Evolutionary conservation across 2,329 filamentous ascomycete genomes (phyloP), one percentile per base, ranked within the genome.

Genomic region (Verticillium albo-atrum): DNA sequence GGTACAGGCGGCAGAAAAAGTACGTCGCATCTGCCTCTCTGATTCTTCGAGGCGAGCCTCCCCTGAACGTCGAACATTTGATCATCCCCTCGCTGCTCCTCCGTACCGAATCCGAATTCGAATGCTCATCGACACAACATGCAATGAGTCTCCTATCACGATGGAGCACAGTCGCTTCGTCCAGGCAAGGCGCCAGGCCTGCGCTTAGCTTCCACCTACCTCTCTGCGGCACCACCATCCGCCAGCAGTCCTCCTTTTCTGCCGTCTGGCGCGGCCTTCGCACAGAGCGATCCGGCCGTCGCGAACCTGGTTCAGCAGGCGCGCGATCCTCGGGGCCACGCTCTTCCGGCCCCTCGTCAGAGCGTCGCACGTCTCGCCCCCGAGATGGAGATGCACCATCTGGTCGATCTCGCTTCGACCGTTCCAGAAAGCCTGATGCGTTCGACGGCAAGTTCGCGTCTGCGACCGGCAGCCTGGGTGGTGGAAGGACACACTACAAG

Each of bases 251-350:
- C 10, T 66, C 64, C 50, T 79, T 91, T 61, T 89, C 88, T 10
- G 89, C 88, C 51, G 92, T 92, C 67, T 83, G 86, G 64, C 79
- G 82, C 53, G 89, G 89, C 15, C 78, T 91, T 58, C 84, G 86
- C 64, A 79, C 68, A 66, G 71, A 62, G 71, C 23, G 28, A 17
- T 20, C 59, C 66, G 66, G 62, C 54, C 60, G 63, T 7, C 63
- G 58, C 58, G n/a, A 56, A 20, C 27, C 51, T 7, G 51, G 27
- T 6, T 53, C 51, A 14, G 14, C 27, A n/a, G 42, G 42, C n/a
- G 20, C 35, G 10, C n/a, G 32, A 3, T 34, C 58, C 34, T 35
- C 53, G 23, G 56, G 47, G 25, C 17, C 34, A 14, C 60, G 56
- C 32, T 26, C 55, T 23, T 42, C 35, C 28, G 58, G 50, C 12